Percentiles rank a stretch among this genome's conserved stretches.
These are phyloP conservation scores for Arabis hirsuta DNA, from an alignment of 345 rosid species.

Conservation along the genomic window DNA sequence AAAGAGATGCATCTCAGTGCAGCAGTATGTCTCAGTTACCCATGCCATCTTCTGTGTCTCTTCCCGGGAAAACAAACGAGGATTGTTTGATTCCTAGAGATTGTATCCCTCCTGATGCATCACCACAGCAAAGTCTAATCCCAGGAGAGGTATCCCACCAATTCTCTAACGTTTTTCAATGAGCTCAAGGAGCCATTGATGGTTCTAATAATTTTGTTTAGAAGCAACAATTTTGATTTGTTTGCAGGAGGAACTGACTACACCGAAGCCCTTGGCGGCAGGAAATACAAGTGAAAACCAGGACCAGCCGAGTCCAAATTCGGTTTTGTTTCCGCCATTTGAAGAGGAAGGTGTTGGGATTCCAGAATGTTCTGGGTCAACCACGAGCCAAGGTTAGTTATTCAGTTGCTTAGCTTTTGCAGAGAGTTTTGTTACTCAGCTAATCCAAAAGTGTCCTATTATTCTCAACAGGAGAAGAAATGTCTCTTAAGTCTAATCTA, in stretches of 20 bases:
- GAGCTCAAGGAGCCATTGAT: neutral
- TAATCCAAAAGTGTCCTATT: constrained; percentile 58
- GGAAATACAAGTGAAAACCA: constrained; percentile 61
- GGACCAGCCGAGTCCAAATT: constrained; percentile 92
- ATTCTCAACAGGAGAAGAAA: constrained; percentile 51
- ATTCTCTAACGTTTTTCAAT: neutral
- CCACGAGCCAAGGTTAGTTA: constrained; percentile 51
- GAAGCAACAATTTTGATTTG: constrained; percentile 33
- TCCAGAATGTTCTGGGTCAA: constrained; percentile 50
- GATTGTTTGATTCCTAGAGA: constrained; percentile 34
- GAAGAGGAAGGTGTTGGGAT: constrained; percentile 63
- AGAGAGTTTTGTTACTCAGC: constrained; percentile 34
- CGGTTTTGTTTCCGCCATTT: constrained; percentile 80
- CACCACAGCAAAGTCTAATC: constrained; percentile 45
- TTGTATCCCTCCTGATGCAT: constrained; percentile 35
- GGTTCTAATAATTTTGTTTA: constrained; percentile 15
- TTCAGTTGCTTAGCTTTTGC: constrained; percentile 14
- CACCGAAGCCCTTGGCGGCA: constrained; percentile 50
- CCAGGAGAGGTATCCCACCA: constrained; percentile 59
- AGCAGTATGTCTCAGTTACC: constrained; percentile 34
- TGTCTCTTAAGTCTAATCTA: constrained; percentile 65
- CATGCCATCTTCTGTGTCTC: constrained; percentile 41
- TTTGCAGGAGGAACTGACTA: constrained; percentile 60
- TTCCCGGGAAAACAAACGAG: constrained; percentile 40
- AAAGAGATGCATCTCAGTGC: constrained; percentile 49